Evolutionary conservation across 2,329 filamentous ascomycete species (phyloP).

Genomic region (Cladophialophora bantiana): DNA sequence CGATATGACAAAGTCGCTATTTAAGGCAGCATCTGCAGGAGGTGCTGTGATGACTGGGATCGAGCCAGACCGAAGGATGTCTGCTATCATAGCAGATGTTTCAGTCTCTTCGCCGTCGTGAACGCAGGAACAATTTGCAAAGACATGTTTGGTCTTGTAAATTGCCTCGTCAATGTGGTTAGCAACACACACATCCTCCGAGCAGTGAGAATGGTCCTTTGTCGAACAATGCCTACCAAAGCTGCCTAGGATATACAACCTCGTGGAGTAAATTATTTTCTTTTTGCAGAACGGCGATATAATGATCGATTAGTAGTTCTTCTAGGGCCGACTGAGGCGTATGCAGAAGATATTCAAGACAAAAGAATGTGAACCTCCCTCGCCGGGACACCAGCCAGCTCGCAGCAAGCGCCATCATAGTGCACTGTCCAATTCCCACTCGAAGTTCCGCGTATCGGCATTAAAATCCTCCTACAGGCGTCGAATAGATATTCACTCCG

Average conservation of each 20-base stretch:
- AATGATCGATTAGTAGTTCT: neutral
- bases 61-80: neutral
- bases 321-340: neutral
- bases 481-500: neutral
- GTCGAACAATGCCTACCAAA: neutral
- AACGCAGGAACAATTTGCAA: neutral
- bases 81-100: neutral
- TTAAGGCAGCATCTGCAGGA: neutral
- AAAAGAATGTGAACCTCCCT: neutral
- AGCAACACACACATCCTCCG: neutral
- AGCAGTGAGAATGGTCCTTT: neutral
- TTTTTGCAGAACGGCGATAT: neutral
- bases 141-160: neutral
- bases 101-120: neutral
- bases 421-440: slow-evolving; percentile 5
- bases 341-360: neutral
- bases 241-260: neutral
- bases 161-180: neutral
- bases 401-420: neutral
- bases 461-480: neutral
- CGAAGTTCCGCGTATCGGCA: neutral
- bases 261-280: neutral
- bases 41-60: neutral
- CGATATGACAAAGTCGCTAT: neutral
- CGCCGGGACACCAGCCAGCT: slow-evolving; percentile 1